These are phyloP conservation scores for Curvularia verruculosa DNA, from an alignment of 2,329 filamentous ascomycete species.

Conservation along the genomic window DNA sequence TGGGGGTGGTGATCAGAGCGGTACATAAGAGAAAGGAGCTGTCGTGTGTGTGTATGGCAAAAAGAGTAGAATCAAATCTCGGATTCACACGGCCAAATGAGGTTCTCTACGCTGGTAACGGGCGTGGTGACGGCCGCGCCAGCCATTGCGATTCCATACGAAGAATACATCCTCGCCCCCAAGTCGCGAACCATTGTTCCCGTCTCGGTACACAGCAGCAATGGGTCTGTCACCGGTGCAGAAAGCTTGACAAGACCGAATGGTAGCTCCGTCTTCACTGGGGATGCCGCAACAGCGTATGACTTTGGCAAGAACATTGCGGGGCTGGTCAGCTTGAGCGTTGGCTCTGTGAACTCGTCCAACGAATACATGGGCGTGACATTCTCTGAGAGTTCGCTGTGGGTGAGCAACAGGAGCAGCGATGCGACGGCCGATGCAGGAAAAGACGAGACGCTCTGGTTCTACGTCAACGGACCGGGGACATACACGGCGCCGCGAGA, in stretches of 20 bases:
- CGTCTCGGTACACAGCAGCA: constrained; percentile 46
- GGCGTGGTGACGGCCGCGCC: not conserved
- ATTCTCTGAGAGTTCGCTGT: constrained; percentile 54
- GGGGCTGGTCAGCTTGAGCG: constrained; percentile 47
- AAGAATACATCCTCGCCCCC: constrained; percentile 52
- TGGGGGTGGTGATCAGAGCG: not conserved
- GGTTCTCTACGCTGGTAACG: not conserved
- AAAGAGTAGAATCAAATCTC: not conserved
- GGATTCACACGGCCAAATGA: not conserved
- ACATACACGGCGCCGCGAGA: constrained; percentile 51
- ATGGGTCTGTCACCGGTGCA: constrained; percentile 49
- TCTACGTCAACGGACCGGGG: constrained; percentile 49
- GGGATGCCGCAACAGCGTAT: constrained; percentile 48
- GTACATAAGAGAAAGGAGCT: not conserved
- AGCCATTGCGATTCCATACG: constrained; percentile 33
- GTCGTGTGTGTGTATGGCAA: not conserved
- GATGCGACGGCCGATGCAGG: constrained; percentile 57
- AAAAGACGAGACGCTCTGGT: constrained; percentile 58
- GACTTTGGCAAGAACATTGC: constrained; percentile 54
- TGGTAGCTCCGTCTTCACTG: constrained; percentile 45
- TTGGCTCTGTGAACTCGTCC: constrained; percentile 41
- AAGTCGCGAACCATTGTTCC: constrained; percentile 41
- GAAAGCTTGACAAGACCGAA: constrained; percentile 36
- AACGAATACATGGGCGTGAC: constrained; percentile 53
- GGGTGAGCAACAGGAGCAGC: constrained; percentile 55